Conservation (phyloP, 768 basidiomycete species). For the Tubosaeta brunneosetosa region DNA sequence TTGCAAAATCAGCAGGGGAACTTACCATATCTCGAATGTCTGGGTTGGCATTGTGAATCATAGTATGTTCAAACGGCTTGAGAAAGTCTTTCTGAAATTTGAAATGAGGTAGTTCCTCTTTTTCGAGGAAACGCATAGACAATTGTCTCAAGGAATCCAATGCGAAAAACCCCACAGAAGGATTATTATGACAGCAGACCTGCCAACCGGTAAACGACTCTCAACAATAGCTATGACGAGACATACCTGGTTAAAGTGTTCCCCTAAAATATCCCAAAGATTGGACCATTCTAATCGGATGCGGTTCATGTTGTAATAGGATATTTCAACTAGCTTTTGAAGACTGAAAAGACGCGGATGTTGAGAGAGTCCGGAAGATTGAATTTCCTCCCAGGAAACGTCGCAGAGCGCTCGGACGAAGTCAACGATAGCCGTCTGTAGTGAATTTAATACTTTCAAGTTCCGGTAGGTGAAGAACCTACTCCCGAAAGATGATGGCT, state of each 20-base stretch:
- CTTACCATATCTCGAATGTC: constrained; percentile 93
- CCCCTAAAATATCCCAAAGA: constrained; percentile 95
- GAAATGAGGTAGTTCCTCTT: constrained; percentile 96
- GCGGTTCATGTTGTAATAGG: constrained; percentile 98
- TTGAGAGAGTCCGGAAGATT: constrained; percentile 91
- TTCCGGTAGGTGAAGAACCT: constrained; percentile 29
- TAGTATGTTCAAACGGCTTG: constrained; percentile 96
- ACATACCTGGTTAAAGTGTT: constrained; percentile 93
- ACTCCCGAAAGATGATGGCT: constrained; percentile 95
- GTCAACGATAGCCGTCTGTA: constrained; percentile 91
- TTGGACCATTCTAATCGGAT: constrained; percentile 98
- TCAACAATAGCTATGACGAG: not conserved
- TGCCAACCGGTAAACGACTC: constrained; percentile 30
- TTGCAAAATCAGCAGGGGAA: not conserved
- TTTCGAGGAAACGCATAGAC: constrained; percentile 98
- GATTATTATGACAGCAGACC: constrained; percentile 99
- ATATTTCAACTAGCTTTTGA: constrained; percentile 97
- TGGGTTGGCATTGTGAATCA: constrained; percentile 93
- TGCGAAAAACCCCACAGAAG: constrained; percentile 94
- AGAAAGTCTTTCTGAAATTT: constrained; percentile 99
- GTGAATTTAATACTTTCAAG: constrained; percentile 6
- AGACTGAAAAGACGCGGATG: constrained; percentile 94
- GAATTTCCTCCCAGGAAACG: constrained; percentile 99
- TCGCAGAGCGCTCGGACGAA: constrained; percentile 95
- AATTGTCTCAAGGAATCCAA: constrained; percentile 94